phyloP scores from a whole-genome alignment of 306 rosid genomes.

The Trifolium subterraneum region DNA sequence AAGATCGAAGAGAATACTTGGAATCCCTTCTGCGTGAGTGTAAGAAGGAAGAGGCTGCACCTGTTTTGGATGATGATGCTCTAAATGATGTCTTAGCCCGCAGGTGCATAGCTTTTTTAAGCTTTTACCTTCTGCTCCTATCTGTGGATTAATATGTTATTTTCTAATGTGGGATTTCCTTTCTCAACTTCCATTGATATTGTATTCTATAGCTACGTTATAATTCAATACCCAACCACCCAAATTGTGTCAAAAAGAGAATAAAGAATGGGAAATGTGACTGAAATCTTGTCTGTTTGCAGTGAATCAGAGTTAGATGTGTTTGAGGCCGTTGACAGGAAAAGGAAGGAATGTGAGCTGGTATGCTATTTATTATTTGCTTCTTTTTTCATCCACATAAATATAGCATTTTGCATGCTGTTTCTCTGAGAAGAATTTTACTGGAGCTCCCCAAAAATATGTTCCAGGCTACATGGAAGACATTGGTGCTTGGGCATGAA shows the following conservation, averaged over 20 bases:
- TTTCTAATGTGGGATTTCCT: conserved; percentile 34
- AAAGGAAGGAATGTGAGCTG: conserved; percentile 77
- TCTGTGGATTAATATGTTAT: conserved; percentile 21
- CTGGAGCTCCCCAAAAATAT: conserved; percentile 26
- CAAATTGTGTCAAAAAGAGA: conserved; percentile 19
- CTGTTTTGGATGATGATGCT: conserved; percentile 96
- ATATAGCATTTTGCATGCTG: conserved; percentile 26
- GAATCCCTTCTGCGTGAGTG: conserved; percentile 94
- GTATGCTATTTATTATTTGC: conserved; percentile 54
- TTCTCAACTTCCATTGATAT: conserved; percentile 30
- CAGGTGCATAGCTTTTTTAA: conserved; percentile 58
- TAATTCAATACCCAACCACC: conserved; percentile 1
- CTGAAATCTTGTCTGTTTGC: conserved; percentile 43
- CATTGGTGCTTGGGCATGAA: conserved; percentile 59
- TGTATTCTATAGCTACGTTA: not conserved
- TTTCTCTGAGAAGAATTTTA: conserved; percentile 27
- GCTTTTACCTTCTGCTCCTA: conserved; percentile 35
- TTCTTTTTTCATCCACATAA: conserved; percentile 14
- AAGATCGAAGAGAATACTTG: conserved; percentile 97
- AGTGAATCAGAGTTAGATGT: conserved; percentile 96
- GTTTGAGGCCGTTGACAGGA: conserved; percentile 88
- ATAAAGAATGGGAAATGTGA: conserved; percentile 8
- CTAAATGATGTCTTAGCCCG: conserved; percentile 95
- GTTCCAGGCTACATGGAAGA: conserved; percentile 83
- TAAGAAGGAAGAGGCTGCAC: conserved; percentile 99